phyloP scores from a whole-genome alignment of 2,329 filamentous ascomycete species.

The Aspergillus piperis region DNA sequence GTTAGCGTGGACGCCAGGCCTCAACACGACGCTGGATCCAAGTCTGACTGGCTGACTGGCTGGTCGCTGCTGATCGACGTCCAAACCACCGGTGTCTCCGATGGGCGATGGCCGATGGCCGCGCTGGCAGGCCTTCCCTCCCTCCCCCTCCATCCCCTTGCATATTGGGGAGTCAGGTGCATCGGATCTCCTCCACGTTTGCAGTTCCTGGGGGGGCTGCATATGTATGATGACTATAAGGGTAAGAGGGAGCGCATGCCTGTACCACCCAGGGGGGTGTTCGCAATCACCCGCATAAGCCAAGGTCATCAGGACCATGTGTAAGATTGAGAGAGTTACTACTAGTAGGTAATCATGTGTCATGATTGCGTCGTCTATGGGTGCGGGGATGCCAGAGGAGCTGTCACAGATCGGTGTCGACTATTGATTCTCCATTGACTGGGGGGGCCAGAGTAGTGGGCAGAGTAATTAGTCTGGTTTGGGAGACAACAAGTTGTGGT shows the following conservation, averaged over 20 bases:
- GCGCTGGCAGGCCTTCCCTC: not conserved
- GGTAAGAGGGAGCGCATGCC: conserved; percentile 5
- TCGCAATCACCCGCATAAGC: not conserved
- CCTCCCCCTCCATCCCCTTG: conserved; percentile 7
- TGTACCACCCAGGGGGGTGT: not conserved
- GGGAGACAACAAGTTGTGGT: not conserved
- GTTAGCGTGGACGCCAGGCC: conserved; percentile 2
- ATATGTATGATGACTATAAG: conserved; percentile 16
- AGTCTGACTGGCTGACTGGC: not conserved
- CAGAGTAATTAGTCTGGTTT: not conserved
- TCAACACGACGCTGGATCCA: not conserved
- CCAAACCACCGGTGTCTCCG: conserved; percentile 12
- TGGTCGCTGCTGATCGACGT: conserved; percentile 1
- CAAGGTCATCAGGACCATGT: not conserved
- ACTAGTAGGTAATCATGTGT: not conserved
- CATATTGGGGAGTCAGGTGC: conserved; percentile 7
- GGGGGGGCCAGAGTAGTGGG: not conserved
- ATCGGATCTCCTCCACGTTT: conserved; percentile 15
- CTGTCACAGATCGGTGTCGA: conserved; percentile 10
- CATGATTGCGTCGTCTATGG: conserved; percentile 3
- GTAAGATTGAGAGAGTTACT: not conserved
- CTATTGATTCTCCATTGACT: conserved; percentile 6
- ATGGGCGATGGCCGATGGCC: not conserved
- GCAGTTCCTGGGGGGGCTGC: conserved; percentile 6
- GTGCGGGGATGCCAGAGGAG: not conserved